Conservation (phyloP, 345 rosid species). For the Nasturtium officinale region DNA sequence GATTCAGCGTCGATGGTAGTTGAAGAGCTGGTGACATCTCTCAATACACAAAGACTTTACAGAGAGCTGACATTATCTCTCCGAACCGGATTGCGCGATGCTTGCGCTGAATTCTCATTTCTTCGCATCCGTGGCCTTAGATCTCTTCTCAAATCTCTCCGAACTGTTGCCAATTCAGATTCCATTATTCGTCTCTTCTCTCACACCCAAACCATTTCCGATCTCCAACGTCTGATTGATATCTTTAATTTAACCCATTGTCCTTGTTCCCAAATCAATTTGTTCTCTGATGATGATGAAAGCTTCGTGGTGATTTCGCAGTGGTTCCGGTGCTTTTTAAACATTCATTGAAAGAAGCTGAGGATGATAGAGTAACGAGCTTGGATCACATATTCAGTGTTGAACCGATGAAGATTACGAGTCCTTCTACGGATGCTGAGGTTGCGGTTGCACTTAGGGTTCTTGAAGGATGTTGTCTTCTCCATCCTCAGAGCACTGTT, state of each 20-base stretch:
- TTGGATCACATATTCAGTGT: conserved; percentile 80
- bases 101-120: conserved; percentile 89
- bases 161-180: conserved; percentile 74
- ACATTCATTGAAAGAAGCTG: conserved; percentile 68
- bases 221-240: conserved; percentile 69
- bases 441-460: conserved; percentile 87
- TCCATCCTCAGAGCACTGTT: conserved; percentile 75
- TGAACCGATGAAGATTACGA: conserved; percentile 76
- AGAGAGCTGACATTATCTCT: conserved; percentile 92
- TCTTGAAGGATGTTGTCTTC: conserved; percentile 93
- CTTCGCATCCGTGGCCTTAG: conserved; percentile 90
- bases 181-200: conserved; percentile 67
- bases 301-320: conserved; percentile 38
- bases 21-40: conserved; percentile 68
- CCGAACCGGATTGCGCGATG: conserved; percentile 80
- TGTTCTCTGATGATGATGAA: conserved; percentile 23
- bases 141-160: conserved; percentile 79
- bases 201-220: conserved; percentile 72
- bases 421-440: conserved; percentile 82
- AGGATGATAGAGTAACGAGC: conserved; percentile 69
- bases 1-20: conserved; percentile 59
- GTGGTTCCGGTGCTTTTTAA: conserved; percentile 83
- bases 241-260: background rate
- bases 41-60: conserved; percentile 65
- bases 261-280: background rate